Evolutionary conservation across 352 stramenopile genomes (phyloP), one percentile per base, ranked within the genome.

Genomic region (Globisporangium perplexum): DNA sequence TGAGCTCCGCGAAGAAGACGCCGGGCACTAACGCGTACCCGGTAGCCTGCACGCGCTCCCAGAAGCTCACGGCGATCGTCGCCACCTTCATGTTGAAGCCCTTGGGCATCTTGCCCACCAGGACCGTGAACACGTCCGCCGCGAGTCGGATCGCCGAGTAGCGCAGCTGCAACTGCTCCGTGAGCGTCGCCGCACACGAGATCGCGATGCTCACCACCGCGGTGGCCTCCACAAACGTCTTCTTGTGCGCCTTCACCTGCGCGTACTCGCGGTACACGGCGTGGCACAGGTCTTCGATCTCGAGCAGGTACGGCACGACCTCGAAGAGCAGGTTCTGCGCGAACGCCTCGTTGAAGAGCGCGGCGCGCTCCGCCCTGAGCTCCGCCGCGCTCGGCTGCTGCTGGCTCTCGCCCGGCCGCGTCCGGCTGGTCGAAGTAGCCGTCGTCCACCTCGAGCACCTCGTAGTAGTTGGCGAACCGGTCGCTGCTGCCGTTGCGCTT

Each of bases 171-270:
- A 73, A 47, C 30, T 26, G 47, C 15, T 56, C 51, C 3, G 65
- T 68, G 11, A 70, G 49, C 1, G 57, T 44, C 0, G 15, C 48
- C 0, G 58, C 65, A 26, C 38, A 50, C 10, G 68, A 41, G 26
- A 70, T 72, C 1, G 69, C 66, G 17, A 68, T 23, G 17, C 74
- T 65, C 0, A 62, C 62, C 24, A 72, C 68, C 1, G 66, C 55
- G 0, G 65, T 66, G 12, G 68, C 62, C n/a, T 77, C 68, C 18
- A 77, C 43, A 50, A 77, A 50, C 20, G 68, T 74, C 20, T 63
- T 68, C 26, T 56, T 26, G 47, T 74, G 50, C 14, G 55, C 53
- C 45, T 74, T 74, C 18, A 77, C 68, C 15, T 69, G 53, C 12
- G 55, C 38, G n/a, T 68, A 70, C 14, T 62, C 51, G 4, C 4